Base-by-base conservation (phyloP, 169 alveolate species). In the Eimeria acervulina region DNA sequence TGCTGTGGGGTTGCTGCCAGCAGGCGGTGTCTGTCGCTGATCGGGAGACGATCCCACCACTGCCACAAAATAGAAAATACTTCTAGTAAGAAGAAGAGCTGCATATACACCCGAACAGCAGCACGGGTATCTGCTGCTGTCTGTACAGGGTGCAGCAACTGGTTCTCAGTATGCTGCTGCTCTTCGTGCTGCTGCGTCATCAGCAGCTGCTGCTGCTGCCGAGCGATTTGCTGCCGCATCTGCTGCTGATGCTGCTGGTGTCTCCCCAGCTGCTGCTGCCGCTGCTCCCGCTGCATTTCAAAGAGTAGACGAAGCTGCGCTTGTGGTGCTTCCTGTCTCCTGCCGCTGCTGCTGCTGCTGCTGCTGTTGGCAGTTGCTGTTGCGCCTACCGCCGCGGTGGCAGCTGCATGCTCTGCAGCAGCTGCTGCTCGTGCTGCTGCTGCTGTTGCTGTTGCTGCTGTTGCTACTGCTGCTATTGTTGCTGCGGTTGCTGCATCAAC, bases 21-120 rank as follows among this genome's bases (percentile, higher is more conserved):
- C 28, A 70, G 81, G 7, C 81, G 38, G 44, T 70, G 81, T 70
- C 81, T 28, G 44, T 70, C 81, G 44, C 44, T 70, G 52, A 89
- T n/a, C 8, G 95, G 95, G 28, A 68, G 55, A 31, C 95, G 95
- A 42, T 89, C 95, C 95, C 95, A 89, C 95, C 95, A 89, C 52
- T 89, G 95, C 95, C 95, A 89, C 17, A 89, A 63, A n/a, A 89
- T 40, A 28, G 87, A 47, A 4, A 89, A 15, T 17, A 63, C 68
- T 42, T 89, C 95, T 23, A 76, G 33, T 23, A 89, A 42, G 63
- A 89, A 89, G 72, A 89, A 89, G 31, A 89, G 95, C 95, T 89
- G 95, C 55, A 68, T 28, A 68, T 89, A 89, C 95, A 89, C 40
- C 26, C 81, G 42, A 28, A 17, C 81, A 70, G 81, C 81, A 70